phyloP scores from a whole-genome alignment of 2,329 filamentous ascomycete species.

The Mycosphaerella sp. region DNA sequence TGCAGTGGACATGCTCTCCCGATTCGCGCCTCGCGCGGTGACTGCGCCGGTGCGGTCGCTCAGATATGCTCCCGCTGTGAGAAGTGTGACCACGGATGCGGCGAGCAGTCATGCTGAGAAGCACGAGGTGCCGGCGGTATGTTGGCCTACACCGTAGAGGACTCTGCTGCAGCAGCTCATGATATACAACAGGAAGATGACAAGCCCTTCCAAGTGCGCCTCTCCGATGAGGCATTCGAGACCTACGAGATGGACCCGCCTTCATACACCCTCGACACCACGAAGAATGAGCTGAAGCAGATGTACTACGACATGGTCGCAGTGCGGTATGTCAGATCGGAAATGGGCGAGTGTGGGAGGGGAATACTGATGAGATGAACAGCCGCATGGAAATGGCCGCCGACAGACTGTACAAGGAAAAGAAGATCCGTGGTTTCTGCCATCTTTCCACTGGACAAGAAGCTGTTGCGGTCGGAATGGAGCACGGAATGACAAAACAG shows the following conservation, averaged over 20 bases:
- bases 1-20: slow-evolving; percentile 31
- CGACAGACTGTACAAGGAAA: slow-evolving; percentile 99
- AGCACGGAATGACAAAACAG: slow-evolving; percentile 83
- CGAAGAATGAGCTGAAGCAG: slow-evolving; percentile 96
- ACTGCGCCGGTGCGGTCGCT: slow-evolving; percentile 29
- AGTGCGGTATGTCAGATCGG: slow-evolving; percentile 61
- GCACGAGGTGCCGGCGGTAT: slow-evolving; percentile 60
- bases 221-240: slow-evolving; percentile 99
- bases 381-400: slow-evolving; percentile 99
- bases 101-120: slow-evolving; percentile 85
- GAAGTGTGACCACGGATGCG: slow-evolving; percentile 90
- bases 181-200: slow-evolving; percentile 68
- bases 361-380: slow-evolving; percentile 24
- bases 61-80: slow-evolving; percentile 40
- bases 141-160: slow-evolving; percentile 22
- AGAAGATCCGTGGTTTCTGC: slow-evolving; percentile 99
- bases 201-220: slow-evolving; percentile 81
- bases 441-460: slow-evolving; percentile 97
- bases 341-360: not conserved
- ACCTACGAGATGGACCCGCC: slow-evolving; percentile 98
- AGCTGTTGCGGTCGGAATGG: slow-evolving; percentile 93
- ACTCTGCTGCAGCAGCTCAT: slow-evolving; percentile 4
- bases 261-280: slow-evolving; percentile 83
- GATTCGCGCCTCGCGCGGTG: slow-evolving; percentile 34
- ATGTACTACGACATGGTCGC: slow-evolving; percentile 99